These are phyloP conservation scores for Bruguiera gymnorhiza DNA, from an alignment of 345 rosid genomes.

Conservation along the genomic window DNA sequence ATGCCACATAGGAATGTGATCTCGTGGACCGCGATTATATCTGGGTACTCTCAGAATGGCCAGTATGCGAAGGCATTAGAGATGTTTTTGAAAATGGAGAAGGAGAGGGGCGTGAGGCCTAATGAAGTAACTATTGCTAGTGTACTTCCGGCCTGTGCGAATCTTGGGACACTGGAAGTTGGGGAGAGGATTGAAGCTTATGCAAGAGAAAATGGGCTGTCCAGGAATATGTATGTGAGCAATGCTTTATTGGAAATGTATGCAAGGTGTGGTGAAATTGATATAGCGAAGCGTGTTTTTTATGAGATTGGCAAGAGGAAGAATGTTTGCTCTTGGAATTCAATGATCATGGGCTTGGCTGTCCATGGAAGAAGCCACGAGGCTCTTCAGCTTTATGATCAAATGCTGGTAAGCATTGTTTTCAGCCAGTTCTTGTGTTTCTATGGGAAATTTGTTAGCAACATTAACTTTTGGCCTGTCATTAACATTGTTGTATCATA, in stretches of 20 bases:
- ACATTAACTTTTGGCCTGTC: background rate
- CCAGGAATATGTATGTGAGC: constrained; percentile 54
- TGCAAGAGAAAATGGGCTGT: constrained; percentile 60
- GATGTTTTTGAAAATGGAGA: constrained; percentile 68
- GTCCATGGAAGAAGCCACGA: constrained; percentile 59
- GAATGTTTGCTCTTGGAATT: constrained; percentile 81
- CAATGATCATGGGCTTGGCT: constrained; percentile 77
- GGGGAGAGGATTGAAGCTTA: constrained; percentile 62
- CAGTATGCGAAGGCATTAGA: constrained; percentile 46
- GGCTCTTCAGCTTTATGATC: constrained; percentile 53
- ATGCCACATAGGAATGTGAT: constrained; percentile 66
- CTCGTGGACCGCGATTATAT: constrained; percentile 75
- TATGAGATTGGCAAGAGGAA: constrained; percentile 54
- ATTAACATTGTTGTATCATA: background rate
- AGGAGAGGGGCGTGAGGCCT: constrained; percentile 41
- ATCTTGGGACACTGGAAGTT: constrained; percentile 59
- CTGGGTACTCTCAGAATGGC: constrained; percentile 71
- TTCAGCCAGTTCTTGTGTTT: no score
- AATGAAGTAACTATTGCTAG: constrained; percentile 70
- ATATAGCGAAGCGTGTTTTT: constrained; percentile 48
- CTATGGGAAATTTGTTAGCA: background rate
- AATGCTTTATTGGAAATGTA: constrained; percentile 68
- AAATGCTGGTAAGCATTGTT: constrained; percentile 55
- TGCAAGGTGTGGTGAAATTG: constrained; percentile 67
- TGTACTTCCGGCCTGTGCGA: constrained; percentile 72